phyloP scores from a whole-genome alignment of 345 rosid species.

The Lepidium didymum region DNA sequence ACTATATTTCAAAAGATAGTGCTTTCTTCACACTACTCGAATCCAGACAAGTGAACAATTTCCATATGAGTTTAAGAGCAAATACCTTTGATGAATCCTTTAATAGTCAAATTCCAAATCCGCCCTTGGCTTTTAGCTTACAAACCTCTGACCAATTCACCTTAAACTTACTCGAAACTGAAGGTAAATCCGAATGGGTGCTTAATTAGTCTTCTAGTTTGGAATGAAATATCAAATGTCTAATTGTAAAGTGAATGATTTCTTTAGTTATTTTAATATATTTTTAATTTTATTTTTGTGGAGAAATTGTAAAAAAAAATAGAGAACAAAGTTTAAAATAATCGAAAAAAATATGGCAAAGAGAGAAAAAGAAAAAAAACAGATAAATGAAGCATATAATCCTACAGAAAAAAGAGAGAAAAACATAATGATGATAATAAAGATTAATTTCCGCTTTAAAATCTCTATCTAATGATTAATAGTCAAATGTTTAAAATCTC shows the following conservation, averaged over 20 bases:
- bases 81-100: too few species aligned
- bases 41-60: too few species aligned
- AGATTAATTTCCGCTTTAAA: constrained; percentile 19
- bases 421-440: constrained; percentile 11
- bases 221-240: constrained; percentile 1
- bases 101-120: too few species aligned
- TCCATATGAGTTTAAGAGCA: too few species aligned
- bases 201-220: neutral
- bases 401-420: constrained; percentile 3
- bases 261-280: neutral
- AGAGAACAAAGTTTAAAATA: neutral
- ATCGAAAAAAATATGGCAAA: neutral
- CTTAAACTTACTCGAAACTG: too few species aligned
- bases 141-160: too few species aligned
- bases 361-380: neutral
- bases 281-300: neutral
- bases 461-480: constrained; percentile 11
- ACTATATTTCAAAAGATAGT: too few species aligned
- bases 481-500: neutral
- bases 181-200: too few species aligned
- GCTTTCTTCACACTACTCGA: too few species aligned
- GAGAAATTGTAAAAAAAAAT: constrained; percentile 1
- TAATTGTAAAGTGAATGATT: neutral
- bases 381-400: constrained; percentile 8
- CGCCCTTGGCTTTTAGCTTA: too few species aligned